Evolutionary conservation across 495 filamentous ascomycete genomes (phyloP).

Genomic region (Staphylotrichum longicolle): DNA sequence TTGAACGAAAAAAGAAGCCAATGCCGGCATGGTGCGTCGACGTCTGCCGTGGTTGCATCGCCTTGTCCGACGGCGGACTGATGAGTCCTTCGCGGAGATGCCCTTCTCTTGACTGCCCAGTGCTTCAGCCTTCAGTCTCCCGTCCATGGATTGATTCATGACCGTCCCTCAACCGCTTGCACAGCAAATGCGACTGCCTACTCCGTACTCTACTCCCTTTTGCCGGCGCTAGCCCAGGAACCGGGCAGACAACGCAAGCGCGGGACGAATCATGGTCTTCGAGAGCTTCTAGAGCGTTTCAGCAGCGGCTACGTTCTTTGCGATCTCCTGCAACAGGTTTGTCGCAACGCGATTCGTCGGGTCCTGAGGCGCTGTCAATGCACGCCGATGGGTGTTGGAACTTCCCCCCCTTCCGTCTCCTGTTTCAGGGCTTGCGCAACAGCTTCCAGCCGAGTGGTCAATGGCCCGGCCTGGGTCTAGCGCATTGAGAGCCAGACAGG

Average conservation of each 20-base stretch:
- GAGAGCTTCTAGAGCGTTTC: conserved; percentile 24
- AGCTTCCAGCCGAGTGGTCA: conserved; percentile 22
- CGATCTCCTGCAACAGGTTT: conserved; percentile 2
- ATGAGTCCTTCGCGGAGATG: too few species aligned
- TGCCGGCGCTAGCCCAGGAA: conserved; percentile 17
- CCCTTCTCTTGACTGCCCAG: too few species aligned
- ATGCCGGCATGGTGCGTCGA: conserved; percentile 20
- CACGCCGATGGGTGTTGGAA: conserved; percentile 14
- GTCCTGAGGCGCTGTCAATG: neutral
- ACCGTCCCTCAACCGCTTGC: too few species aligned
- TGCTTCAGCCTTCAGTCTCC: too few species aligned
- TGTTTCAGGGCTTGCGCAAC: conserved; percentile 34
- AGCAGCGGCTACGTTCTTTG: conserved; percentile 9
- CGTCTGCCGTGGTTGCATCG: conserved; percentile 10
- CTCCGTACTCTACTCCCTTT: neutral
- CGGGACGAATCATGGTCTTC: conserved; percentile 8
- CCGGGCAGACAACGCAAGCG: neutral
- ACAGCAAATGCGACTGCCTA: too few species aligned
- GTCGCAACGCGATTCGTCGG: conserved; percentile 14
- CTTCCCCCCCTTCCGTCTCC: conserved; percentile 23
- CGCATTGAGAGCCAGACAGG: neutral
- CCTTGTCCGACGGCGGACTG: neutral
- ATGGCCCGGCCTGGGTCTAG: conserved; percentile 9
- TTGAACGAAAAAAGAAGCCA: conserved; percentile 36
- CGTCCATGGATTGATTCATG: too few species aligned